phyloP scores from a whole-genome alignment of 1,284 basidiomycete genomes.

The Xerocomus nothofagi region DNA sequence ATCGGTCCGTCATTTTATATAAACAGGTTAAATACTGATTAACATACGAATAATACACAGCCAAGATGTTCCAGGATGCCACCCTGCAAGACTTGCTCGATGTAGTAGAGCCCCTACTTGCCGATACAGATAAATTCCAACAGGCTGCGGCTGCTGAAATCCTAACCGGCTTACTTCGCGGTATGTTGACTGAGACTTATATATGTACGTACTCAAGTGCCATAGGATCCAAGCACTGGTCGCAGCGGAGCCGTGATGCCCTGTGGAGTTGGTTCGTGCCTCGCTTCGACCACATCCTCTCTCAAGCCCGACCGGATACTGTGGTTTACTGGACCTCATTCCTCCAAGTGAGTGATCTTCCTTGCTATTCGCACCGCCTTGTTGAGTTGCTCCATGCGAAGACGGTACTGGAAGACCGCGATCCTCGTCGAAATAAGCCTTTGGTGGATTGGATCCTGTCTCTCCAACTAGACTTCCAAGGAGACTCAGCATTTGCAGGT shows the following conservation, averaged over 20 bases:
- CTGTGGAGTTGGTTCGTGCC: conserved; percentile 83
- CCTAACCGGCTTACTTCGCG: conserved; percentile 71
- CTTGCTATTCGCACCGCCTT: background rate
- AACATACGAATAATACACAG: conserved; percentile 37
- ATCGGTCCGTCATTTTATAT: conserved; percentile 47
- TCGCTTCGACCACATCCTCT: conserved; percentile 72
- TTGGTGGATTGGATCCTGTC: conserved; percentile 80
- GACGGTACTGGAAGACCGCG: conserved; percentile 58
- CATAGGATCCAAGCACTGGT: conserved; percentile 91
- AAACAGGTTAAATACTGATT: background rate
- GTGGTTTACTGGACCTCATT: conserved; percentile 71
- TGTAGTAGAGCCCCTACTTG: conserved; percentile 59
- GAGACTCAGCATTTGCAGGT: conserved; percentile 77
- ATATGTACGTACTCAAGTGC: conserved; percentile 16
- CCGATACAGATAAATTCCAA: conserved; percentile 83
- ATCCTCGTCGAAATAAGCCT: conserved; percentile 81
- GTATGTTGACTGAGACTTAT: conserved; percentile 35
- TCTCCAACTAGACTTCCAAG: conserved; percentile 79
- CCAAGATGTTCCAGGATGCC: conserved; percentile 63
- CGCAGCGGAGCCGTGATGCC: conserved; percentile 51
- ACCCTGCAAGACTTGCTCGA: conserved; percentile 54
- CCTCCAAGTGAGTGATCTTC: conserved; percentile 46
- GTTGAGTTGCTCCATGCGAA: conserved; percentile 16
- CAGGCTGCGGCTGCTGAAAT: conserved; percentile 91
- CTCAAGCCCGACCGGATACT: conserved; percentile 84